Base-by-base conservation (phyloP, 2,329 filamentous ascomycete genomes). In the Penicillium expansum region DNA sequence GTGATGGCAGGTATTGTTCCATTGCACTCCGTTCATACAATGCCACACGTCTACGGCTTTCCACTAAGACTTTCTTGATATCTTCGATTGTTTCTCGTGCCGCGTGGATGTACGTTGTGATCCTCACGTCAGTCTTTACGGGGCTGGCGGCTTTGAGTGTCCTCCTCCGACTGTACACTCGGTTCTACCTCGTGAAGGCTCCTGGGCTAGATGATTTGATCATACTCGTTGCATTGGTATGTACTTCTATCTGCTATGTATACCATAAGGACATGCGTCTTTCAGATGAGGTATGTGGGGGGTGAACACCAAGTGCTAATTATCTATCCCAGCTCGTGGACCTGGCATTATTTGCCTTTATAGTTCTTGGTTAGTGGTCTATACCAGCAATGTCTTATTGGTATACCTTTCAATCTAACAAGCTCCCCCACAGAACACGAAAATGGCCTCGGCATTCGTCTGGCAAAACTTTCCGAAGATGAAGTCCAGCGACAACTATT, bases 141-240 rank as follows among this genome's bases (percentile, higher is more conserved):
- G 27, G 29, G 1, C 37, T 69, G 43, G 54, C 69, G 2, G 48
- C 39, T 27, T 20, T 70, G n/a, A 49, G 52, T 14, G 64, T 71
- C 33, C 55, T 43, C 1, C 24, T 68, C 27, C 62, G 70, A 20
- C 41, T 72, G 32, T 67, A 56, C 27, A 65, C 67, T 20, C 57
- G 70, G 8, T 54, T 68, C 8, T 47, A 48, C 20, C 27, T 71
- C 11, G 57, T 68, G 18, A 65, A 60, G 33, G 58, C 56, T 5
- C 62, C 65, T 4, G 69, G 70, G 16, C 62, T 63, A 53, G 70
- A 72, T 56, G 69, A 72, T 56, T 27, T 67, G 35, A n/a, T 70
- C 16, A 58, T 71, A 47, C 39, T 56, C 4, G 5, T 47, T 24
- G 61, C 70, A 38, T 51, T 66, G 62, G 66, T 68, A 63, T 18